Evolutionary conservation across 1,284 basidiomycete species (phyloP).

Genomic region (Melampsora americana): DNA sequence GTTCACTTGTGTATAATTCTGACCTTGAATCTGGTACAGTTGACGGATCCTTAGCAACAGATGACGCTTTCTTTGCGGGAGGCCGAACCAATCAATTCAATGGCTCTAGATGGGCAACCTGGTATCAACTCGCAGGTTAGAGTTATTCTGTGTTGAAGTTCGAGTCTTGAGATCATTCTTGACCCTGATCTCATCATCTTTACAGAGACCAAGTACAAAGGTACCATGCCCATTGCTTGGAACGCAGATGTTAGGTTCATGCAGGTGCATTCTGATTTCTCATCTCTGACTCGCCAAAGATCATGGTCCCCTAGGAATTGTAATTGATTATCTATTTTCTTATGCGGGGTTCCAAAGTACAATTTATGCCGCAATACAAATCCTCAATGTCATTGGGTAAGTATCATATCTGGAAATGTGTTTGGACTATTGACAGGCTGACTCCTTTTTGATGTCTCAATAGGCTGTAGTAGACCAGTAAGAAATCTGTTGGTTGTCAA

Average conservation of each 20-base stretch:
- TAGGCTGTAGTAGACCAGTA: slow-evolving; percentile 7
- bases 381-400: slow-evolving; percentile 8
- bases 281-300: neutral
- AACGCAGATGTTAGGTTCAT: neutral
- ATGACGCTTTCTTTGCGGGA: neutral
- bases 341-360: neutral
- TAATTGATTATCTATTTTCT: neutral
- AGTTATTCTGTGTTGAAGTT: neutral
- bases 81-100: neutral
- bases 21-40: neutral
- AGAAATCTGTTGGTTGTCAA: neutral
- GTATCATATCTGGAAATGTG: neutral
- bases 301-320: neutral
- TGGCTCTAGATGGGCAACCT: neutral
- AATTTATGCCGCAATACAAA: neutral
- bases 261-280: neutral
- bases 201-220: neutral
- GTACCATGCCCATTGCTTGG: slow-evolving; percentile 1
- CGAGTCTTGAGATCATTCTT: neutral
- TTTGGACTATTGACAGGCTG: neutral
- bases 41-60: neutral
- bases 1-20: too few species aligned
- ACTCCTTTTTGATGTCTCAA: neutral
- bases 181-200: neutral
- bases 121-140: slow-evolving; percentile 3